phyloP scores from a whole-genome alignment of 2,329 filamentous ascomycete genomes.

The Ilyonectria sp. region DNA sequence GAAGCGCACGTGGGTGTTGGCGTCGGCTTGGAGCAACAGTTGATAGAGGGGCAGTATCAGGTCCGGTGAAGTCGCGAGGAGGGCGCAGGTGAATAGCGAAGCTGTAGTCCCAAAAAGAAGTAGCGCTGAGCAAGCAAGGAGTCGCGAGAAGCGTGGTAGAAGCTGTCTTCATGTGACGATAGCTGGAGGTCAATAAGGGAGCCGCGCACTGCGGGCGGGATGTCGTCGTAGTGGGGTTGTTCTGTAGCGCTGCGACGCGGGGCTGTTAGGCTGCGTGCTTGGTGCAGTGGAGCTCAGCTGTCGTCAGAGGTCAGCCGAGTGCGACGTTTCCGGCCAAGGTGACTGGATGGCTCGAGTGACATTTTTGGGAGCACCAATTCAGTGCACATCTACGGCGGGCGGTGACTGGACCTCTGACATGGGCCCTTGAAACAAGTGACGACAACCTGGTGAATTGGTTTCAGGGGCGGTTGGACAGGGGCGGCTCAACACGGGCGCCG shows the following conservation, averaged over 20 bases:
- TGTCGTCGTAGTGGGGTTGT: conserved; percentile 28
- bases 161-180: conserved; percentile 6
- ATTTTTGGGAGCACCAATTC: neutral
- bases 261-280: conserved; percentile 9
- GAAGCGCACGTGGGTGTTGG: conserved; percentile 28
- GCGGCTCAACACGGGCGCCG: neutral
- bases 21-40: conserved; percentile 17
- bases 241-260: conserved; percentile 24
- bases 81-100: neutral
- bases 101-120: neutral
- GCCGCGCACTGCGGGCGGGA: conserved; percentile 3
- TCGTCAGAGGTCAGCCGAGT: conserved; percentile 24
- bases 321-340: conserved; percentile 19
- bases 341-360: conserved; percentile 11
- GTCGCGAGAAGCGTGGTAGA: neutral
- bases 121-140: neutral
- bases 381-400: neutral
- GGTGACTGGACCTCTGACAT: neutral
- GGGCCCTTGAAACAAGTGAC: neutral
- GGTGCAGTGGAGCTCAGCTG: conserved; percentile 17
- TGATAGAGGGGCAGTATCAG: conserved; percentile 14
- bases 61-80: neutral
- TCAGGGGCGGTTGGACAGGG: neutral
- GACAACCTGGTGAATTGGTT: neutral
- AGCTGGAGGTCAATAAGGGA: conserved; percentile 14